A percentile compares a stretch with the other conserved stretches of the same genome.
These are phyloP conservation scores for Porpolomopsis calyptriformis DNA, from an alignment of 768 basidiomycete species.

Conservation along the genomic window DNA sequence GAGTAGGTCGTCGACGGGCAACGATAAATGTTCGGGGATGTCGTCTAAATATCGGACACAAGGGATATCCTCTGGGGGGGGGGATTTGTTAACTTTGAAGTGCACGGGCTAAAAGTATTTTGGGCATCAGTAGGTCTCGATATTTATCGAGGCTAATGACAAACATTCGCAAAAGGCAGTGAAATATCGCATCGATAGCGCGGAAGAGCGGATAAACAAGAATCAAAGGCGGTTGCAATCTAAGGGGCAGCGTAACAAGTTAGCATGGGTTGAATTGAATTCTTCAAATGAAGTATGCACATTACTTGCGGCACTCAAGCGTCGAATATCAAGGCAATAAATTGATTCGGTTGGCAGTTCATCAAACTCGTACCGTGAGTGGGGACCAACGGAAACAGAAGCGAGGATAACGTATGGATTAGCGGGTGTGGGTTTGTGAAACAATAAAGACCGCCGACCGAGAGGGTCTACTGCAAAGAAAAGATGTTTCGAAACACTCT, in stretches of 20 bases:
- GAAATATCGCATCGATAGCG: slow-evolving; percentile 9
- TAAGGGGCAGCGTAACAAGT: background rate
- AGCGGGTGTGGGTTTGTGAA: slow-evolving; percentile 43
- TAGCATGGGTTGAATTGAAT: background rate
- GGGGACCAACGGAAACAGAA: slow-evolving; percentile 50
- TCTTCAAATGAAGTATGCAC: slow-evolving; percentile 1
- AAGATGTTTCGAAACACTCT: slow-evolving; percentile 38
- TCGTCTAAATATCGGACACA: slow-evolving; percentile 25
- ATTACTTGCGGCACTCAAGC: slow-evolving; percentile 11
- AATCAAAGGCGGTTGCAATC: slow-evolving; percentile 9
- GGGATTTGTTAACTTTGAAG: slow-evolving; percentile 32
- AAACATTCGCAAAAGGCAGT: slow-evolving; percentile 19
- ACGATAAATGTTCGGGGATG: slow-evolving; percentile 33
- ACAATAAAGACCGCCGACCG: slow-evolving; percentile 74
- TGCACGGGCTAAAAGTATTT: slow-evolving; percentile 30
- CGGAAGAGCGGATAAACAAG: slow-evolving; percentile 10
- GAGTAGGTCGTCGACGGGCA: slow-evolving; percentile 41
- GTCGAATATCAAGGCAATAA: slow-evolving; percentile 42
- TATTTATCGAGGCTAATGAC: slow-evolving; percentile 7
- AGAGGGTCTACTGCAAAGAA: slow-evolving; percentile 78
- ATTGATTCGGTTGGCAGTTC: slow-evolving; percentile 54
- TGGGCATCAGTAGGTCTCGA: background rate
- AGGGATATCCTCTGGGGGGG: slow-evolving; percentile 37
- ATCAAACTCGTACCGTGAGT: slow-evolving; percentile 39
- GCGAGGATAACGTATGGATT: slow-evolving; percentile 50